Conservation (phyloP, 140 eudicot genomes). For the Flaveria floridana region DNA sequence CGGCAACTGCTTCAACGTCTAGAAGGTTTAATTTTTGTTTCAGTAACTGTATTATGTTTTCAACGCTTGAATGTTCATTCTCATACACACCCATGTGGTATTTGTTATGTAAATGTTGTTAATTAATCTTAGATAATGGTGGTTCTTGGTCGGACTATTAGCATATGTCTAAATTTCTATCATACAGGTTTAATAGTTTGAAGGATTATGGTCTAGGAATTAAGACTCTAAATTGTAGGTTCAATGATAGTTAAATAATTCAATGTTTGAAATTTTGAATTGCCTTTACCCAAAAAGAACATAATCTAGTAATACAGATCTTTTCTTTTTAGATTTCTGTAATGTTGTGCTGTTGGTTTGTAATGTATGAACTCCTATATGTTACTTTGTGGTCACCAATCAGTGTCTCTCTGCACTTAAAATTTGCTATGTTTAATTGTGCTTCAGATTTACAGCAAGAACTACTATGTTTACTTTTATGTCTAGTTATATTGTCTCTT, state of each 20-base stretch:
- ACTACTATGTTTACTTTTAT: not conserved
- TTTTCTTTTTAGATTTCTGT: not conserved
- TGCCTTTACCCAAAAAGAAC: not conserved
- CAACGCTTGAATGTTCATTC: not conserved
- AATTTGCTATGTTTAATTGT: not conserved
- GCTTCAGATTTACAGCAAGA: not conserved
- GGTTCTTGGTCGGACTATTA: not conserved
- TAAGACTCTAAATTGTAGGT: not conserved
- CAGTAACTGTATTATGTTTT: not conserved
- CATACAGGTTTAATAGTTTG: not conserved
- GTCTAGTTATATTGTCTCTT: not conserved
- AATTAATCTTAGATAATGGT: too few species aligned
- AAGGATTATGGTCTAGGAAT: not conserved
- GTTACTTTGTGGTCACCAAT: not conserved
- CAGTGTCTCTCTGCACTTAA: not conserved
- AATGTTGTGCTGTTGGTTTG: not conserved
- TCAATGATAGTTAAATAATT: not conserved
- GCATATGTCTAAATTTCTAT: not conserved
- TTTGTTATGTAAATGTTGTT: not conserved
- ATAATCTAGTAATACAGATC: not conserved
- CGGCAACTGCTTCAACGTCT: slow-evolving; percentile 40
- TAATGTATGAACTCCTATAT: not conserved
- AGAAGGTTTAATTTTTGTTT: slow-evolving; percentile 40
- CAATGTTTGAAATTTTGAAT: not conserved
- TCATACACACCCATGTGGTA: not conserved